Conservation (phyloP, 1,284 basidiomycete genomes). For the Pholiota adiposa region DNA sequence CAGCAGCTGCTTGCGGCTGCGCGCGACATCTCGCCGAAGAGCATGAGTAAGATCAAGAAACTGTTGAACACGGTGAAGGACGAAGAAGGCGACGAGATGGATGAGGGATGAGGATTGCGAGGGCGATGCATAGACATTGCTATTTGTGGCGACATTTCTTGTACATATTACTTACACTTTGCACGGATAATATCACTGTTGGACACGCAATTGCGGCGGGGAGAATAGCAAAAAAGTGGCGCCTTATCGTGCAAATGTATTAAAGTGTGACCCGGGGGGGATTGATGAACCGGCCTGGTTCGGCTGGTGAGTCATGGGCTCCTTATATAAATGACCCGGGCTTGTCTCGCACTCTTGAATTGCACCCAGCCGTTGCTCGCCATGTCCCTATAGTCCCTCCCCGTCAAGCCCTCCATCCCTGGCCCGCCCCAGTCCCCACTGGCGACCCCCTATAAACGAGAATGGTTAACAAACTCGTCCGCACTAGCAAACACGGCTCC, state of each 20-base stretch:
- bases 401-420: conserved; percentile 28
- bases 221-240: conserved; percentile 27
- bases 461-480: conserved; percentile 82
- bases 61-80: conserved; percentile 73
- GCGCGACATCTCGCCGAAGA: conserved; percentile 84
- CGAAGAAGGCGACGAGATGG: conserved; percentile 74
- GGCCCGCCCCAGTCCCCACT: conserved; percentile 41
- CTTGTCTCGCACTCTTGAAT: conserved; percentile 7
- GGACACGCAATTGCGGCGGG: not conserved
- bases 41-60: conserved; percentile 75
- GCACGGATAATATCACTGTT: conserved; percentile 20
- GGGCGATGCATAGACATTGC: conserved; percentile 25
- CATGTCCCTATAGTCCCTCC: conserved; percentile 51
- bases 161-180: conserved; percentile 34
- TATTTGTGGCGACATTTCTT: conserved; percentile 39
- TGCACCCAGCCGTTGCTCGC: conserved; percentile 35
- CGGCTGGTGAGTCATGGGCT: conserved; percentile 28
- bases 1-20: conserved; percentile 86
- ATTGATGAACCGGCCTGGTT: conserved; percentile 3
- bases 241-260: conserved; percentile 23
- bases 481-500: conserved; percentile 80
- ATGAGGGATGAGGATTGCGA: conserved; percentile 57
- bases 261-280: conserved; percentile 5
- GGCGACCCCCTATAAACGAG: conserved; percentile 50
- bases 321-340: conserved; percentile 22